Evolutionary conservation across 1,139 yeast species (phyloP).

Genomic region (Taphrina pruni): DNA sequence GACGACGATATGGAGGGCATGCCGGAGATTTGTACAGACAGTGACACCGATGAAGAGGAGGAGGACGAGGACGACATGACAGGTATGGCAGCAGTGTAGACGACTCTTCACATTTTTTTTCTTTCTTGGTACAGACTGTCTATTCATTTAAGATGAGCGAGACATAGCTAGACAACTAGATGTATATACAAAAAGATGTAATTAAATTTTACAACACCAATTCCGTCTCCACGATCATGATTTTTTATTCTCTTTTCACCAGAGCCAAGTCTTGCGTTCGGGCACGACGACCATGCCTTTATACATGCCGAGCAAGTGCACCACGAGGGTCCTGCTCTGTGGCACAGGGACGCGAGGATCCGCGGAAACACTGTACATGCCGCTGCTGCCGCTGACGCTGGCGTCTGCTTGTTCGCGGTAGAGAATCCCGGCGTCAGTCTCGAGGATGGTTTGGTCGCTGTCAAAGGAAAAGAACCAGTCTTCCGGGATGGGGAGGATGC

Average conservation of each 20-base stretch:
- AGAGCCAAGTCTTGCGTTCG: slow-evolving; percentile 17
- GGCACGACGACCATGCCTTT: slow-evolving; percentile 9
- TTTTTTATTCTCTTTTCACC: neutral
- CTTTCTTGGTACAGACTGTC: too few relatives aligned
- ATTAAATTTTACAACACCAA: neutral
- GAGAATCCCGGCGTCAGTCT: slow-evolving; percentile 24
- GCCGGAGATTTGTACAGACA: slow-evolving; percentile 42
- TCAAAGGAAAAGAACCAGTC: slow-evolving; percentile 44
- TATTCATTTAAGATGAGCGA: neutral
- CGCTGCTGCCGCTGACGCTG: neutral
- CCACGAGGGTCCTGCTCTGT: slow-evolving; percentile 15
- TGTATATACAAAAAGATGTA: too few relatives aligned
- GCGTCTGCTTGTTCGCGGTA: slow-evolving; percentile 19
- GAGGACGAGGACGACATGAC: too few relatives aligned
- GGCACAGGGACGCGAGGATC: slow-evolving; percentile 19
- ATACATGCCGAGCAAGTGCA: slow-evolving; percentile 24
- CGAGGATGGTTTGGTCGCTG: slow-evolving; percentile 30
- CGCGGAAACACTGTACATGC: slow-evolving; percentile 30
- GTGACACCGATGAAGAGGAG: slow-evolving; percentile 37
- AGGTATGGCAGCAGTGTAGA: too few relatives aligned
- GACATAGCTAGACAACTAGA: neutral
- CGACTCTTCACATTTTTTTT: too few relatives aligned
- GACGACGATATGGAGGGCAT: slow-evolving; percentile 35
- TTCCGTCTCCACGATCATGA: neutral
- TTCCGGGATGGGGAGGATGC: slow-evolving; percentile 45